Evolutionary conservation across 2,329 filamentous ascomycete species (phyloP).

Genomic region (Myotisia sp.): DNA sequence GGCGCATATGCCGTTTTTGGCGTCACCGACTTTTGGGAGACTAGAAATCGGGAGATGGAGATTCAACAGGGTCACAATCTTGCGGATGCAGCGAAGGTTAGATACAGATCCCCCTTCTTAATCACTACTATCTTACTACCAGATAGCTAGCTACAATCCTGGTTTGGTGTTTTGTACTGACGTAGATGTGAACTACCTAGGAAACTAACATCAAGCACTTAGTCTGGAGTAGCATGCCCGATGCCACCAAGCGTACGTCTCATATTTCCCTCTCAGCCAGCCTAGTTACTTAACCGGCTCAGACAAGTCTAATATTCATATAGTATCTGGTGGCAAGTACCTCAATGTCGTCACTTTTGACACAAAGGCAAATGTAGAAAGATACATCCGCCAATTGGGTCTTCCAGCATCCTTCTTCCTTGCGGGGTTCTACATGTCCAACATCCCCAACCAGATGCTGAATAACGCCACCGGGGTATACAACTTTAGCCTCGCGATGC

Average conservation of each 20-base stretch:
- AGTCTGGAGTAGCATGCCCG: constrained; percentile 1
- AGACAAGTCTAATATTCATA: constrained; percentile 8
- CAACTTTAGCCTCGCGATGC: constrained; percentile 17
- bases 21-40: constrained; percentile 35
- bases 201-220: constrained; percentile 1
- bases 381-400: constrained; percentile 23
- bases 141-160: too few relatives aligned
- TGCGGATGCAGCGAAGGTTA: constrained; percentile 26
- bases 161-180: neutral
- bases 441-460: constrained; percentile 23
- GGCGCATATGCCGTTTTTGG: constrained; percentile 33
- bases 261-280: too few relatives aligned
- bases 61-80: constrained; percentile 25
- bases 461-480: constrained; percentile 19
- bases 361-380: constrained; percentile 27
- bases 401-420: constrained; percentile 29
- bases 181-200: neutral
- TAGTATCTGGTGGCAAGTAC: constrained; percentile 23
- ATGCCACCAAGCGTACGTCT: constrained; percentile 1
- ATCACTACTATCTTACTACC: neutral
- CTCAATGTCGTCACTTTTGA: constrained; percentile 28
- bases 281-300: neutral
- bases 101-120: constrained; percentile 22
- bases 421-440: constrained; percentile 33
- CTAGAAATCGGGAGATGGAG: constrained; percentile 25